Evolutionary conservation across 352 stramenopile species (phyloP).

Genomic region (Phytophthora sp.): DNA sequence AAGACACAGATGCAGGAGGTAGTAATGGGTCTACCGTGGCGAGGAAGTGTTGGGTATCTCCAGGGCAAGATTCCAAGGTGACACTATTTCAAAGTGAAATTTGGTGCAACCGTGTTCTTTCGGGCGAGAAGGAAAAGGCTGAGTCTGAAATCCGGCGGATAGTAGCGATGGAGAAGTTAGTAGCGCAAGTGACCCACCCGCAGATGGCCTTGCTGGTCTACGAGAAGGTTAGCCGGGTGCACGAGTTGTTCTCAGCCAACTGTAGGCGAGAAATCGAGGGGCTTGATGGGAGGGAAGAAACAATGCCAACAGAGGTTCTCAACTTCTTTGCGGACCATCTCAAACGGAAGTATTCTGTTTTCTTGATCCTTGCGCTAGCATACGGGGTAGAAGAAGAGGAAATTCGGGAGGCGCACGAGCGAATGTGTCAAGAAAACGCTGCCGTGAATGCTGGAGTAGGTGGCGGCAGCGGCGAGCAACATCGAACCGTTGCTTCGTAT

Average conservation of each 20-base stretch:
- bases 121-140: constrained; percentile 82
- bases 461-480: constrained; percentile 64
- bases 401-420: constrained; percentile 81
- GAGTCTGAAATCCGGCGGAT: constrained; percentile 85
- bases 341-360: constrained; percentile 89
- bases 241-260: constrained; percentile 85
- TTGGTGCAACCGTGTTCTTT: constrained; percentile 84
- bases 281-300: constrained; percentile 47
- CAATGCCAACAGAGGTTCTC: constrained; percentile 64
- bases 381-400: constrained; percentile 80
- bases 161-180: constrained; percentile 86
- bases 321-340: constrained; percentile 88
- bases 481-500: constrained; percentile 57
- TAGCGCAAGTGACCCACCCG: constrained; percentile 76
- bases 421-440: constrained; percentile 84
- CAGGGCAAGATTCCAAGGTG: constrained; percentile 81
- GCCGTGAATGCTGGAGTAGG: constrained; percentile 76
- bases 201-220: constrained; percentile 89
- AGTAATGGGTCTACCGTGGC: neutral
- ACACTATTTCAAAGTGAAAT: constrained; percentile 87
- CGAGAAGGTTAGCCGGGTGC: constrained; percentile 88
- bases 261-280: constrained; percentile 76
- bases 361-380: constrained; percentile 81
- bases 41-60: constrained; percentile 66
- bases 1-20: constrained; percentile 25